Base-by-base conservation (phyloP, 2,329 filamentous ascomycete genomes). In the Camptophora hylomeconis region DNA sequence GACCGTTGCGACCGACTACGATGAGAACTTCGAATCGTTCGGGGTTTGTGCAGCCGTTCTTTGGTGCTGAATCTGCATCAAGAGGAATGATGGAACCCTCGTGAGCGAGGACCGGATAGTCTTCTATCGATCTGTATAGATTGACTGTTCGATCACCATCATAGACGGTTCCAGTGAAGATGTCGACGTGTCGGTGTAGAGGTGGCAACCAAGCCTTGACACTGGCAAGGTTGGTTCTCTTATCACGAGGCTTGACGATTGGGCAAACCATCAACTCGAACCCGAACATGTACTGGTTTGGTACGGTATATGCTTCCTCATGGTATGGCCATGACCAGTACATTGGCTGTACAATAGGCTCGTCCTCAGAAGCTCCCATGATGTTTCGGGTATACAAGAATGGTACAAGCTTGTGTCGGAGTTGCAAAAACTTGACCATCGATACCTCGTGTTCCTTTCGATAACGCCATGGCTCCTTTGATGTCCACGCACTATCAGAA, bases 401-500 rank as follows among this genome's bases (percentile, higher is more conserved):
- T 0, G 72, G 72, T 15, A 76, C 55, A 5, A 77, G 50, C 3
- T 64, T 57, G 42, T 77, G 72, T 0, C 72, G 58, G 13, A 74
- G 51, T 4, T 58, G 57, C 24, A 76, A 46, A 26, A 63, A 67
- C 2, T 57, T 43, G 24, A 59, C 55, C 40, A 74, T 67, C 3
- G 62, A 54, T 0, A 50, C 44, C 17, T 53, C 51, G 5, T 57
- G 56, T 26, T 67, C 65, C 2, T 47, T 40, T 3, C 61, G 57
- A 41, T 63, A 71, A 14, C 56, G 52, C 72, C 72, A 77, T 0
- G 72, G 72, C 40, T 76, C 72, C 41, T 75, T 73, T 20, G 62
- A 62, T 18, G 61, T 66, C 63, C 72, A 77, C 2, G 51, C 54
- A 22, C 58, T 72, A 35, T 67, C 63, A 23, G 64, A 59, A 0